phyloP scores from a whole-genome alignment of 108 stramenopile genomes.

The Fragilaria crotonensis region DNA sequence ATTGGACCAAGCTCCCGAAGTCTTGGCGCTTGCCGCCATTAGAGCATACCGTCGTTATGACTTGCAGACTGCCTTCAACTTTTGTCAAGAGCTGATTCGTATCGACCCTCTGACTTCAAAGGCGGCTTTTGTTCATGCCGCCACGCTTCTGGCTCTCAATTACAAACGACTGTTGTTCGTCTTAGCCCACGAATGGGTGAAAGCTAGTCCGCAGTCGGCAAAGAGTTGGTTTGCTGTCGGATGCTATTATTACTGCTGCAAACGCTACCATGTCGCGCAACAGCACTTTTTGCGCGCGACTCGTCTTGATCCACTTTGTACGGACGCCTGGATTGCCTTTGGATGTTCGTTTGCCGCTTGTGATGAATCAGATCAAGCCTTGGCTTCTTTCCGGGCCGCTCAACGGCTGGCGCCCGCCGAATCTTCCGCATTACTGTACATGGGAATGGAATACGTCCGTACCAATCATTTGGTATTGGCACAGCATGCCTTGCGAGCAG shows the following conservation, averaged over 20 bases:
- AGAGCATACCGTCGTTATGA: slow-evolving; percentile 63
- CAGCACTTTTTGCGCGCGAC: slow-evolving; percentile 89
- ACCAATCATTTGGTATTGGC: slow-evolving; percentile 92
- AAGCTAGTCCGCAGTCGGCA: slow-evolving; percentile 75
- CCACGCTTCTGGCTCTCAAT: slow-evolving; percentile 67
- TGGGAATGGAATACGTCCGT: slow-evolving; percentile 96
- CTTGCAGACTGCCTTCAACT: slow-evolving; percentile 41
- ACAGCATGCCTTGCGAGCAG: slow-evolving; percentile 65
- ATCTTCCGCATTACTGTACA: slow-evolving; percentile 81
- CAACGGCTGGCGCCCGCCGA: slow-evolving; percentile 79
- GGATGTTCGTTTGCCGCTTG: slow-evolving; percentile 88
- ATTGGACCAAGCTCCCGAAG: slow-evolving; percentile 55
- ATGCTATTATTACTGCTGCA: slow-evolving; percentile 85
- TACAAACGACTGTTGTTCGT: slow-evolving; percentile 84
- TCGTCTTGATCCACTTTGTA: slow-evolving; percentile 73
- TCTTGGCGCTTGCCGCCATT: slow-evolving; percentile 68
- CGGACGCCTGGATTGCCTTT: slow-evolving; percentile 92
- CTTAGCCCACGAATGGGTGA: slow-evolving; percentile 90
- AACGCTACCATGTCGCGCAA: slow-evolving; percentile 86
- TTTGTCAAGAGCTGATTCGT: slow-evolving; percentile 50
- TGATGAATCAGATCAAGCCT: slow-evolving; percentile 95
- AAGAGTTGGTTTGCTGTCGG: slow-evolving; percentile 91
- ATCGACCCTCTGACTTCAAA: slow-evolving; percentile 63
- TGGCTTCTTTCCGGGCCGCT: slow-evolving; percentile 91
- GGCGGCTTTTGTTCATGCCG: slow-evolving; percentile 60